These are phyloP conservation scores for Sclerotinia spermophila DNA, from an alignment of 2,329 filamentous ascomycete genomes.

Conservation along the genomic window DNA sequence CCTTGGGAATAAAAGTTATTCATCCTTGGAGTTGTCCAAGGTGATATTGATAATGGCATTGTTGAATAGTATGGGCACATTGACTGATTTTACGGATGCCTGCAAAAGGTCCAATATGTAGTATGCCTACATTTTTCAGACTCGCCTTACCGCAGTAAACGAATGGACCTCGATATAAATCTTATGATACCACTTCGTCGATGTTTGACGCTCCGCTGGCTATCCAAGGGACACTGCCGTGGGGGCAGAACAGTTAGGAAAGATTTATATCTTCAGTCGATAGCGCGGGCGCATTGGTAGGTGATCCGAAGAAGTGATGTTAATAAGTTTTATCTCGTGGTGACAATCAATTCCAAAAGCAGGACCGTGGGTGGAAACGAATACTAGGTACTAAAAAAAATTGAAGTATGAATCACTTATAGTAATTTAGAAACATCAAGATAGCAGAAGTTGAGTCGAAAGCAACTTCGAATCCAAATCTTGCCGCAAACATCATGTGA, in stretches of 20 bases:
- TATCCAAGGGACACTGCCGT: not conserved
- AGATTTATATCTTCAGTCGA: not conserved
- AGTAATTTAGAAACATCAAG: not conserved
- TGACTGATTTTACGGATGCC: not conserved
- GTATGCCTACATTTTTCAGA: not conserved
- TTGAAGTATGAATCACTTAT: not conserved
- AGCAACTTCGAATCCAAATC: not conserved
- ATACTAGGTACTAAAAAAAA: not conserved
- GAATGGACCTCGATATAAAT: not conserved
- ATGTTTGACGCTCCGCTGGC: not conserved
- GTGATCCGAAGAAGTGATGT: not conserved
- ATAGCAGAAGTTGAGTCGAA: not conserved
- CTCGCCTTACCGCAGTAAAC: not conserved
- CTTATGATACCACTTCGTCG: not conserved
- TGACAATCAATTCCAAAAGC: not conserved
- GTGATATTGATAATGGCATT: not conserved
- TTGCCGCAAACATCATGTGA: conserved; percentile 8
- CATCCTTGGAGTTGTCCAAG: not conserved
- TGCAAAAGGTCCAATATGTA: not conserved
- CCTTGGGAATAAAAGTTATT: not conserved
- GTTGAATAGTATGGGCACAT: not conserved
- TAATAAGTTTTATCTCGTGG: not conserved
- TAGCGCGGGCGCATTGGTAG: not conserved
- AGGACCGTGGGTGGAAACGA: not conserved
- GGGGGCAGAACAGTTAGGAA: not conserved